Conservation (phyloP, 768 basidiomycete species). For the Trametes coccinea region DNA sequence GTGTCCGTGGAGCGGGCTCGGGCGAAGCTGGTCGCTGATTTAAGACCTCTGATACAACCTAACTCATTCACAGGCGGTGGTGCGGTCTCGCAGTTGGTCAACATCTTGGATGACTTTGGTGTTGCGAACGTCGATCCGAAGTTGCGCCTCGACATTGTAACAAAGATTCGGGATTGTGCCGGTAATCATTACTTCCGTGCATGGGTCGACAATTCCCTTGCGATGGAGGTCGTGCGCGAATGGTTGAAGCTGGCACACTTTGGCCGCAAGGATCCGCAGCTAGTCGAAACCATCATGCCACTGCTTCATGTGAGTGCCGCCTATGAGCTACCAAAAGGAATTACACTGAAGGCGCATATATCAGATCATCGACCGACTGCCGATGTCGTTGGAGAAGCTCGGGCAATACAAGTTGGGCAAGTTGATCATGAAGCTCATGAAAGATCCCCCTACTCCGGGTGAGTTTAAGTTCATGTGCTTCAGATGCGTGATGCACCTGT, state of each 20-base stretch:
- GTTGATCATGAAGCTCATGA: constrained; percentile 72
- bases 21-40: constrained; percentile 49
- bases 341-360: background rate
- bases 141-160: constrained; percentile 74
- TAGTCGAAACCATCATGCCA: constrained; percentile 82
- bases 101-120: constrained; percentile 59
- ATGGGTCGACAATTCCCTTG: constrained; percentile 74
- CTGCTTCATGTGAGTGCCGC: constrained; percentile 71
- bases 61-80: constrained; percentile 66
- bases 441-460: constrained; percentile 78
- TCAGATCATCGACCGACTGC: constrained; percentile 83
- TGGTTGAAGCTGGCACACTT: constrained; percentile 76
- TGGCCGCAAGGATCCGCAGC: constrained; percentile 51
- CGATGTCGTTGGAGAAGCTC: constrained; percentile 68
- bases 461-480: constrained; percentile 43
- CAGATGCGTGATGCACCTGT: background rate
- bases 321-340: constrained; percentile 2
- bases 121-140: constrained; percentile 60
- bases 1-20: constrained; percentile 51
- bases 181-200: constrained; percentile 86
- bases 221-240: constrained; percentile 77
- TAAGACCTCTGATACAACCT: constrained; percentile 59
- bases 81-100: constrained; percentile 63
- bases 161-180: constrained; percentile 79
- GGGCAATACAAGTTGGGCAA: constrained; percentile 77